Percentiles rank a stretch among this genome's conserved stretches.
Evolutionary conservation across 768 basidiomycete species (phyloP).

Genomic region (Coprinellus aureogranulatus): DNA sequence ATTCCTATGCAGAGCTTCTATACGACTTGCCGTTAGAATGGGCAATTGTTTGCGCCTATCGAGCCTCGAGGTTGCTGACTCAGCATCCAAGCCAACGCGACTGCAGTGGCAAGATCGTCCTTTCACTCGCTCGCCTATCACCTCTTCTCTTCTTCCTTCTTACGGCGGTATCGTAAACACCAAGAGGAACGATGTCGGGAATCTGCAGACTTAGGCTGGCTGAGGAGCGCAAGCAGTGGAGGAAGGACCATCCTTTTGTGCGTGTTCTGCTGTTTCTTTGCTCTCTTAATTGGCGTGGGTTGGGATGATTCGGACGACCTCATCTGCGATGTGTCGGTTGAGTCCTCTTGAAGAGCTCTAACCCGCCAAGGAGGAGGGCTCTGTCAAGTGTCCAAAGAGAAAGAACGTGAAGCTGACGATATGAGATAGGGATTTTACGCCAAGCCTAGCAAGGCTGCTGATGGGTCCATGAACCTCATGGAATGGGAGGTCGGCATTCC

Average conservation of each 20-base stretch:
- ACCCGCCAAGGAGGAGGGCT: too few species aligned
- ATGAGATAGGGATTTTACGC: slow-evolving; percentile 88
- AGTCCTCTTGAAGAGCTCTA: too few species aligned
- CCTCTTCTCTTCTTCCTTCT: neutral
- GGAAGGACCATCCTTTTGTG: slow-evolving; percentile 98
- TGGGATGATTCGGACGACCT: too few species aligned
- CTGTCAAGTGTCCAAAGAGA: too few species aligned
- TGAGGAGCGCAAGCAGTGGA: slow-evolving; percentile 98
- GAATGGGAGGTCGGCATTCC: slow-evolving; percentile 99
- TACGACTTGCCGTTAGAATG: too few species aligned
- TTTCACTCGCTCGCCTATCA: neutral
- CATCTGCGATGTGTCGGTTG: too few species aligned
- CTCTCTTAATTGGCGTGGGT: too few species aligned
- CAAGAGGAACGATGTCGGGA: slow-evolving; percentile 63
- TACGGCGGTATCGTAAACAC: neutral
- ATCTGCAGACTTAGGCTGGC: slow-evolving; percentile 91
- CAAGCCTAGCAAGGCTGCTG: slow-evolving; percentile 82
- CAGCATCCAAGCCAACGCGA: neutral
- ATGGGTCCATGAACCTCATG: slow-evolving; percentile 95
- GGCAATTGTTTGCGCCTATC: neutral
- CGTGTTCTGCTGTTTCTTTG: slow-evolving; percentile 29
- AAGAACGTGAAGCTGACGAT: neutral
- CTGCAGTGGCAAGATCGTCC: neutral
- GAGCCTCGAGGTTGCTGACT: neutral
- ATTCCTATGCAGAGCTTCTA: too few species aligned